Evolutionary conservation across 108 stramenopile species (phyloP).

Genomic region (Hondaea fermentalgiana): DNA sequence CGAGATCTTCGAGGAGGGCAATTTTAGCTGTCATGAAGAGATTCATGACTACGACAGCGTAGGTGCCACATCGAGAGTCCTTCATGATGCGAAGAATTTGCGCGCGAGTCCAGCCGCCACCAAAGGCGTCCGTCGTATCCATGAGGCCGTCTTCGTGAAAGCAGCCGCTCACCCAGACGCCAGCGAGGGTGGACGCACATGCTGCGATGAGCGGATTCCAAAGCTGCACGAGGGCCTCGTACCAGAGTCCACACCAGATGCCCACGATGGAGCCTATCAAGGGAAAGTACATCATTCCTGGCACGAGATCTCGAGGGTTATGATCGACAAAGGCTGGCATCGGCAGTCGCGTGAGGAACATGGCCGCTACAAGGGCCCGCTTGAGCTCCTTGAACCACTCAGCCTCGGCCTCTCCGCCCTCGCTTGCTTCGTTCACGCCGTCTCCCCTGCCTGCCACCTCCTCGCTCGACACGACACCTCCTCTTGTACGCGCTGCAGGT

Average conservation of each 20-base stretch:
- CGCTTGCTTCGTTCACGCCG: background rate
- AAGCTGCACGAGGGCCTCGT: background rate
- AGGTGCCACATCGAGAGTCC: constrained; percentile 66
- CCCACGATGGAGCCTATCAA: constrained; percentile 53
- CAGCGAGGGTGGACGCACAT: constrained; percentile 33
- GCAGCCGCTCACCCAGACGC: constrained; percentile 54
- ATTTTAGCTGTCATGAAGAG: constrained; percentile 55
- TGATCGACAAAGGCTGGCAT: constrained; percentile 57
- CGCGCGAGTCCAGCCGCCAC: constrained; percentile 62
- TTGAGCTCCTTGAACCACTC: background rate
- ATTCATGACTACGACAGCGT: constrained; percentile 57
- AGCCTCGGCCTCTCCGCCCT: background rate
- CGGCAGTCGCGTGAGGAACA: constrained; percentile 60
- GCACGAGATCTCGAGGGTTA: constrained; percentile 32
- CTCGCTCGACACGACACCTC: background rate
- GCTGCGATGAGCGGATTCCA: constrained; percentile 30
- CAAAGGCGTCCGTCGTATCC: constrained; percentile 55
- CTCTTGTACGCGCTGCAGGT: background rate
- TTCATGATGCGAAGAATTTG: constrained; percentile 73
- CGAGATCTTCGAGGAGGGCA: constrained; percentile 46
- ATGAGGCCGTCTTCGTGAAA: constrained; percentile 74
- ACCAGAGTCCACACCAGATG: constrained; percentile 35
- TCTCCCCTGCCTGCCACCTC: background rate
- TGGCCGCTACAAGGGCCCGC: background rate
- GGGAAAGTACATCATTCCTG: constrained; percentile 66